Evolutionary conservation across 441 rosid species (phyloP).

Genomic region (Erodium texanum): DNA sequence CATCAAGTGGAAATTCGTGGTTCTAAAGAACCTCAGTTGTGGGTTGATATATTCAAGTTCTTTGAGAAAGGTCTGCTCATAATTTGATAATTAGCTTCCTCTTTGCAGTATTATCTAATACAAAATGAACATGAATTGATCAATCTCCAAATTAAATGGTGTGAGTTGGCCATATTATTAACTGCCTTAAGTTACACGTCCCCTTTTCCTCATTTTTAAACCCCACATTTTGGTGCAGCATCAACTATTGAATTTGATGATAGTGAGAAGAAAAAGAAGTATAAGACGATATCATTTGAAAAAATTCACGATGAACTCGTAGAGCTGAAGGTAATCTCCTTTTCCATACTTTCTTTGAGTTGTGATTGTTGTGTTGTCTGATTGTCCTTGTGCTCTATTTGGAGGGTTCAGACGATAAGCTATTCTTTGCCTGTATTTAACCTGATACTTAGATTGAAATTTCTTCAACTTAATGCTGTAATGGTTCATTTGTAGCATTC

Average conservation of each 20-base stretch:
- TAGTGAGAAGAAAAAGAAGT: conserved; percentile 53
- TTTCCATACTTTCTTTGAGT: conserved; percentile 7
- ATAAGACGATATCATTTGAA: conserved; percentile 55
- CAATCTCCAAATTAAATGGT: conserved; percentile 4
- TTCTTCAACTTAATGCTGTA: background rate
- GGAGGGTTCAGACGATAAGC: no score
- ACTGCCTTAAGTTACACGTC: background rate
- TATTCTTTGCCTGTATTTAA: background rate
- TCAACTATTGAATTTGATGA: conserved; percentile 64
- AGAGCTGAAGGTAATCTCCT: conserved; percentile 61
- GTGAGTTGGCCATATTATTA: background rate
- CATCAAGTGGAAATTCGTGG: conserved; percentile 85
- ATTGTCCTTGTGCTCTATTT: background rate
- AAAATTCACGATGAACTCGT: conserved; percentile 58
- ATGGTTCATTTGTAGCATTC: background rate
- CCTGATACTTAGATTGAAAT: background rate
- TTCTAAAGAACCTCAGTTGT: conserved; percentile 82
- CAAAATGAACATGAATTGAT: no score
- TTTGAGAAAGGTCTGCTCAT: conserved; percentile 58
- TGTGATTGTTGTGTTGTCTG: conserved; percentile 8
- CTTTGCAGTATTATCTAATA: background rate
- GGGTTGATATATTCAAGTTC: conserved; percentile 80
- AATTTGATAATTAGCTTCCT: background rate
- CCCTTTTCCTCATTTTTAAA: conserved; percentile 15
- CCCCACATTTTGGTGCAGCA: conserved; percentile 39